Conservation (phyloP, 805 yeast species). For the Lipomyces spencermartinsiae region DNA sequence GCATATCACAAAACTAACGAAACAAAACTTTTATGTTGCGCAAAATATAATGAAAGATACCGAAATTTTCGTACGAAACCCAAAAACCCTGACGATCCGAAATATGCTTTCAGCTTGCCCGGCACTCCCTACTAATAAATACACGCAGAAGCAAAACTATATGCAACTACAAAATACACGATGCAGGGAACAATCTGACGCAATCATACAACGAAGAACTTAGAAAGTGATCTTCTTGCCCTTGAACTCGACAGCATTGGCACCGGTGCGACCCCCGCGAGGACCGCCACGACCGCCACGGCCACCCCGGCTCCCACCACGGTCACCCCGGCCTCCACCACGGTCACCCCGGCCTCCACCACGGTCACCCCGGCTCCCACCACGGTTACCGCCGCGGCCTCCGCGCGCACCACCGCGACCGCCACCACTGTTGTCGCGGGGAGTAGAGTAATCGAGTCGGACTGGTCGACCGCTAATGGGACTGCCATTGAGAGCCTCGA, state of each 20-base stretch:
- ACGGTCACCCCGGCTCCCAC: constrained; percentile 49
- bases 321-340: constrained; percentile 45
- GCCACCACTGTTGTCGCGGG: constrained; percentile 65
- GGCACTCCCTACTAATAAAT: not conserved
- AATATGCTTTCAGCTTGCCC: constrained; percentile 1
- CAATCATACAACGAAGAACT: constrained; percentile 4
- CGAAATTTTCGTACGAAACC: not conserved
- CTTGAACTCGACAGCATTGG: constrained; percentile 69
- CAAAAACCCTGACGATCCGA: not conserved
- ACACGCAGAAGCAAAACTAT: not conserved
- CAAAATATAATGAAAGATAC: not conserved
- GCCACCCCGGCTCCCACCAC: constrained; percentile 28
- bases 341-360: constrained; percentile 46
- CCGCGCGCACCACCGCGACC: constrained; percentile 51
- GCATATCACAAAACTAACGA: not conserved
- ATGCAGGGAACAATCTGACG: not conserved
- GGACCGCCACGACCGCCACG: constrained; percentile 38
- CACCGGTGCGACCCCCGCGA: constrained; percentile 56
- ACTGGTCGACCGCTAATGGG: constrained; percentile 90
- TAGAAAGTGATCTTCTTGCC: constrained; percentile 59
- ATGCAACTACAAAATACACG: constrained; percentile 1
- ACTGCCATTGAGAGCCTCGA: constrained; percentile 86
- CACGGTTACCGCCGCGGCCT: constrained; percentile 52
- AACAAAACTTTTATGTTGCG: not conserved
- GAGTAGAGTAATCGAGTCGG: constrained; percentile 93